Conservation (phyloP, 2,329 filamentous ascomycete species). For the Lecanosticta acicola region DNA sequence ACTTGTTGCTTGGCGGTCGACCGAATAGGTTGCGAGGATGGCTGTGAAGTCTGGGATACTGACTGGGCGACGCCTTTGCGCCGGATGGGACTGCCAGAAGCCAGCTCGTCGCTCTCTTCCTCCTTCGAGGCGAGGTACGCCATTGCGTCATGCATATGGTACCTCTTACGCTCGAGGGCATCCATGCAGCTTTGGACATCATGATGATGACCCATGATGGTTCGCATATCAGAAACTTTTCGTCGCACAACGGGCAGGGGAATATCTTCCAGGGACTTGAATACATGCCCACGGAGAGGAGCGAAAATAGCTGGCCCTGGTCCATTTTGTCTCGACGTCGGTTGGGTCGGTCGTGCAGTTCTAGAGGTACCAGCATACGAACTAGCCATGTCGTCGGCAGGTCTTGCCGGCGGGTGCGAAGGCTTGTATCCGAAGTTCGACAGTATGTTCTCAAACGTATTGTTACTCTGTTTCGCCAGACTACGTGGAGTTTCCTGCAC, state of each 20-base stretch:
- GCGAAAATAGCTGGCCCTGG: constrained; percentile 8
- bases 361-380: constrained; percentile 33
- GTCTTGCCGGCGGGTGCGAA: constrained; percentile 1
- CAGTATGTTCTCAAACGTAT: constrained; percentile 23
- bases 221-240: constrained; percentile 50
- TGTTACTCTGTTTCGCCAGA: constrained; percentile 1
- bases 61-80: constrained; percentile 25
- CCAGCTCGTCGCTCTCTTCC: constrained; percentile 30
- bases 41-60: constrained; percentile 5
- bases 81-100: constrained; percentile 18
- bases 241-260: constrained; percentile 44
- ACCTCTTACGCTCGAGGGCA: constrained; percentile 46
- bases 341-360: constrained; percentile 17
- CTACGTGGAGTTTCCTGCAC: constrained; percentile 27
- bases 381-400: constrained; percentile 39
- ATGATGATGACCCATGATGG: constrained; percentile 10
- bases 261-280: constrained; percentile 47
- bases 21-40: constrained; percentile 29
- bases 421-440: constrained; percentile 22
- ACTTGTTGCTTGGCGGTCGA: constrained; percentile 51
- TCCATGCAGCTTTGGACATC: constrained; percentile 36
- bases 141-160: constrained; percentile 53
- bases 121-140: constrained; percentile 40
- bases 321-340: constrained; percentile 9
- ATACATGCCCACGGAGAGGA: constrained; percentile 26